A percentile compares a stretch with the other conserved stretches of the same genome.
These are phyloP conservation scores for Aspergillus sp. DNA, from an alignment of 2,329 filamentous ascomycete species.

Conservation along the genomic window DNA sequence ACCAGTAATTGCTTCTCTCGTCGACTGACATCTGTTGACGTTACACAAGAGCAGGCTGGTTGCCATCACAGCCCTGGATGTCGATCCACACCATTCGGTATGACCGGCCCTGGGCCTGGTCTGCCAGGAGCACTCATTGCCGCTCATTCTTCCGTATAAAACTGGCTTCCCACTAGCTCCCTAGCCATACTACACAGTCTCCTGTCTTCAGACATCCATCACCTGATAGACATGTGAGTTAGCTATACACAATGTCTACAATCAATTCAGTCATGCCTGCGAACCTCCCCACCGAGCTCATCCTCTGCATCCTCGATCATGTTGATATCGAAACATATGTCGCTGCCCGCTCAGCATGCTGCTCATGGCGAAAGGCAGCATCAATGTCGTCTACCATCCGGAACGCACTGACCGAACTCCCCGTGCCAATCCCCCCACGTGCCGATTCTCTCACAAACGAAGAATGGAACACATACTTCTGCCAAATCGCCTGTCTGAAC, in stretches of 20 bases:
- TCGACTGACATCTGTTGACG: background rate
- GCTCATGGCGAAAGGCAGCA: slow-evolving; percentile 20
- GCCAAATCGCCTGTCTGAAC: slow-evolving; percentile 19
- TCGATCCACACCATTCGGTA: background rate
- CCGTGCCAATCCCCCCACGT: slow-evolving; percentile 14
- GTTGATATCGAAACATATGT: slow-evolving; percentile 21
- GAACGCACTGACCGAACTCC: slow-evolving; percentile 15
- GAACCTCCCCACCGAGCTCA: slow-evolving; percentile 22
- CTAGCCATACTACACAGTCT: too few relatives aligned
- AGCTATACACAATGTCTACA: background rate
- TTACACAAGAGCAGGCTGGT: background rate
- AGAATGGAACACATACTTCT: slow-evolving; percentile 22
- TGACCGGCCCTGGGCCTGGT: background rate
- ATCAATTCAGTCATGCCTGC: slow-evolving; percentile 6
- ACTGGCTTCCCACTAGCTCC: background rate
- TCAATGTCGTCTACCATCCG: slow-evolving; percentile 20
- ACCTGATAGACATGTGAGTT: background rate
- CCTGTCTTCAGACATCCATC: background rate
- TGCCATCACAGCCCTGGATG: background rate
- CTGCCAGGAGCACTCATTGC: background rate
- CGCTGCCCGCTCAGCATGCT: slow-evolving; percentile 21
- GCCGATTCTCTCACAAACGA: slow-evolving; percentile 11
- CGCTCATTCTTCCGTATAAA: background rate
- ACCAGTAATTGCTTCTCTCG: background rate
- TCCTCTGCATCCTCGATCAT: slow-evolving; percentile 22